These are phyloP conservation scores for Calocybe gambosa DNA, from an alignment of 1,284 basidiomycete genomes.

Conservation along the genomic window DNA sequence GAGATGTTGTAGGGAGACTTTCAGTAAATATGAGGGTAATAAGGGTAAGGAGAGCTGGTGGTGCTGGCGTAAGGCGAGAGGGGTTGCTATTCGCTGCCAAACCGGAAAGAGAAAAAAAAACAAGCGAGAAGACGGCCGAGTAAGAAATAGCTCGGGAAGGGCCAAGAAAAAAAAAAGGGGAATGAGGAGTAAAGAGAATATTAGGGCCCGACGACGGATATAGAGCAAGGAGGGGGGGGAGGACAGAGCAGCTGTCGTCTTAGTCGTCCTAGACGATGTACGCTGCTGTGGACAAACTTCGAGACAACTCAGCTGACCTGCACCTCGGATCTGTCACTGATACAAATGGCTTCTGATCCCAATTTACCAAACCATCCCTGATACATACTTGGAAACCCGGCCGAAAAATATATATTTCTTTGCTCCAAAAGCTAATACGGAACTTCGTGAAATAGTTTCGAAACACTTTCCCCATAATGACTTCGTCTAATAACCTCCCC, in stretches of 20 bases:
- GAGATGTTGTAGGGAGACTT: slow-evolving; percentile 19
- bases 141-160: slow-evolving; percentile 16
- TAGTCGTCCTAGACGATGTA: slow-evolving; percentile 19
- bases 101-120: slow-evolving; percentile 14
- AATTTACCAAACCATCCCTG: slow-evolving; percentile 15
- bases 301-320: slow-evolving; percentile 19
- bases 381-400: no score
- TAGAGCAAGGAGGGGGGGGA: slow-evolving; percentile 12
- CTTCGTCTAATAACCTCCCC: slow-evolving; percentile 95
- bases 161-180: slow-evolving; percentile 9
- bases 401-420: slow-evolving; percentile 6
- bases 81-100: slow-evolving; percentile 15
- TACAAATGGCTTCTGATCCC: slow-evolving; percentile 16
- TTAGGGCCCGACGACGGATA: slow-evolving; percentile 7
- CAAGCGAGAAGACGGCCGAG: slow-evolving; percentile 19
- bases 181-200: slow-evolving; percentile 1
- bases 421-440: slow-evolving; percentile 48
- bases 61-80: slow-evolving; percentile 12
- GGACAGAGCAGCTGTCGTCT: slow-evolving; percentile 21
- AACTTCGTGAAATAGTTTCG: slow-evolving; percentile 79
- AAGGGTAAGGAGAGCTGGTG: slow-evolving; percentile 8
- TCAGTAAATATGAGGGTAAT: slow-evolving; percentile 18
- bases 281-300: slow-evolving; percentile 12
- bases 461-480: slow-evolving; percentile 81
- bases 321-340: slow-evolving; percentile 20